Conservation (phyloP, 2,329 filamentous ascomycete species). For the Aspergillus latus region DNA sequence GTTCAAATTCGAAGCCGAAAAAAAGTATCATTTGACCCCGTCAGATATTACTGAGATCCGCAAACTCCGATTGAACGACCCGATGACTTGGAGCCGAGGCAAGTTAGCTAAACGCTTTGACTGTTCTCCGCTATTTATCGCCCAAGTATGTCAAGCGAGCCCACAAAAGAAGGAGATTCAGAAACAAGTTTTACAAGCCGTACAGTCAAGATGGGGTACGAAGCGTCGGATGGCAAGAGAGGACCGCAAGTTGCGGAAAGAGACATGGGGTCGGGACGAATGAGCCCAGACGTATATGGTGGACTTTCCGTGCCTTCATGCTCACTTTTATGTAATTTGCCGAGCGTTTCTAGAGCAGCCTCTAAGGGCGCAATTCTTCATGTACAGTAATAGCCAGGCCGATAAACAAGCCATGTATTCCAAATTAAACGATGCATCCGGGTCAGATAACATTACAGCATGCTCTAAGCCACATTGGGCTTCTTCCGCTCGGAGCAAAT, state of each 20-base stretch:
- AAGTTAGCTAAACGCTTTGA: constrained; percentile 63
- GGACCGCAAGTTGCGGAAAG: constrained; percentile 60
- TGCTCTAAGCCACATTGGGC: neutral
- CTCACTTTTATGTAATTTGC: neutral
- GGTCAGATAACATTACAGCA: neutral
- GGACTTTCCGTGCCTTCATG: neutral
- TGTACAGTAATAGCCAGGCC: constrained; percentile 11
- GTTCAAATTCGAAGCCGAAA: constrained; percentile 53
- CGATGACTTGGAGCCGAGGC: constrained; percentile 59
- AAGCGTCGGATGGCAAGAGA: constrained; percentile 61
- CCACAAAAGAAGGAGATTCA: constrained; percentile 50
- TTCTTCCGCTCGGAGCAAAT: neutral
- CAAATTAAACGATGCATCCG: neutral
- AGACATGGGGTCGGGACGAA: constrained; percentile 60
- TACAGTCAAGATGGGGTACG: constrained; percentile 61
- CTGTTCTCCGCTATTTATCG: constrained; percentile 63
- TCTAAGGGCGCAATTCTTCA: neutral
- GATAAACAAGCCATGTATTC: constrained; percentile 11
- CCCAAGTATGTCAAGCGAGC: constrained; percentile 57
- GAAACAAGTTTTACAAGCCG: constrained; percentile 50
- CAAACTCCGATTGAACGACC: constrained; percentile 54
- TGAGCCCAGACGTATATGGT: constrained; percentile 33
- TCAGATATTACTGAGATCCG: constrained; percentile 61
- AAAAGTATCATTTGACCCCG: constrained; percentile 61
- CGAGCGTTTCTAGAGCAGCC: neutral